These are phyloP conservation scores for Monosporascus sp. DNA, from an alignment of 2,329 filamentous ascomycete genomes.

Conservation along the genomic window DNA sequence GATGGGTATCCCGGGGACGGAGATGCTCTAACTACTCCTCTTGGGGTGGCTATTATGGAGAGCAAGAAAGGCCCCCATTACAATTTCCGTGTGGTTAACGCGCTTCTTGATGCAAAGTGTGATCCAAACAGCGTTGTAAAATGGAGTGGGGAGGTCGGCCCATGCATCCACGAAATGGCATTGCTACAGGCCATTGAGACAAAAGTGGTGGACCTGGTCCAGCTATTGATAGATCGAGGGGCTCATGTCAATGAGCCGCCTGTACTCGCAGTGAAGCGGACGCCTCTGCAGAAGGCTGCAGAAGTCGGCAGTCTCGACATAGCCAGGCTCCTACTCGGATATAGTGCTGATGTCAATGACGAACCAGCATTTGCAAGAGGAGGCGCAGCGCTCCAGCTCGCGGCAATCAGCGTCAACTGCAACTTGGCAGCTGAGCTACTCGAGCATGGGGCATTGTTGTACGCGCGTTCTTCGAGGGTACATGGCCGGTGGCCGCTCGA, in stretches of 20 bases:
- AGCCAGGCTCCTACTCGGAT: conserved; percentile 10
- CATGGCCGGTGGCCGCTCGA: conserved; percentile 14
- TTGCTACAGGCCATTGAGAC: conserved; percentile 5
- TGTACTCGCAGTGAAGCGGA: conserved; percentile 2
- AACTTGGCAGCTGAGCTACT: conserved; percentile 10
- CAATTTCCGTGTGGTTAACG: conserved; percentile 1
- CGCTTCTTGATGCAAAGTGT: conserved; percentile 5
- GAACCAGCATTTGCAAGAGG: conserved; percentile 5
- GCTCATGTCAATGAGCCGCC: conserved; percentile 12
- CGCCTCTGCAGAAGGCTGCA: conserved; percentile 16
- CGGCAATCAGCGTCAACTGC: conserved; percentile 13
- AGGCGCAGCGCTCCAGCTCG: conserved; percentile 14
- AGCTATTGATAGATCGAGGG: conserved; percentile 8
- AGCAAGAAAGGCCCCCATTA: neutral
- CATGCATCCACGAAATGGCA: neutral
- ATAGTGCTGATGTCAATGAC: conserved; percentile 11
- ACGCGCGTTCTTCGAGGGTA: conserved; percentile 3
- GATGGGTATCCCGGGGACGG: too few species aligned
- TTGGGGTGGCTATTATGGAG: neutral
- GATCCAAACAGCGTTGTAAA: conserved; percentile 1
- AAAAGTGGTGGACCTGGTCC: conserved; percentile 10
- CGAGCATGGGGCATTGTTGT: conserved; percentile 3
- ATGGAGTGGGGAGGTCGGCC: too few species aligned
- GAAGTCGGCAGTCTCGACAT: conserved; percentile 9
- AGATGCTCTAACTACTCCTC: neutral